phyloP scores from a whole-genome alignment of 176 grass and related monocot genomes.

The Tillandsia leiboldiana region DNA sequence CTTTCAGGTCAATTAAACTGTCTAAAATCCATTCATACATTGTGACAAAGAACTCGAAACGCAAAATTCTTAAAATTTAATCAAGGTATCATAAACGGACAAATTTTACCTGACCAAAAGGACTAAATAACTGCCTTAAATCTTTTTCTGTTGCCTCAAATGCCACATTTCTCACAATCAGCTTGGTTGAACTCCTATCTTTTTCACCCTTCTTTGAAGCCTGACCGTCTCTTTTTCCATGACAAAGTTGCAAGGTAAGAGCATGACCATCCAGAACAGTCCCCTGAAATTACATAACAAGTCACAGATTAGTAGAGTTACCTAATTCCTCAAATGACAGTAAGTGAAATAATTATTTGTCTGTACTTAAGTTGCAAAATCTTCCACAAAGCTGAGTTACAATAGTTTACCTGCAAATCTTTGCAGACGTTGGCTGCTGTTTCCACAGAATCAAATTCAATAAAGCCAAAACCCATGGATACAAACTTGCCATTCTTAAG shows the following conservation, averaged over 20 bases:
- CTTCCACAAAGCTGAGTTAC: background rate
- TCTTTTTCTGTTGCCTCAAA: constrained; percentile 91
- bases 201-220: constrained; percentile 52
- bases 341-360: constrained; percentile 6
- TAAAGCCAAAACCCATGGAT: constrained; percentile 93
- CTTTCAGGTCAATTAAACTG: too few relatives aligned
- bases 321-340: background rate
- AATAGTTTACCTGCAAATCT: constrained; percentile 60
- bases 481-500: constrained; percentile 83
- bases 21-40: too few relatives aligned
- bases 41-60: background rate
- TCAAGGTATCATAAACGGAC: background rate
- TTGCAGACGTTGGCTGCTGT: constrained; percentile 78
- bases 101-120: constrained; percentile 80
- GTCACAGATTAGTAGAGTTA: background rate
- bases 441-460: constrained; percentile 93
- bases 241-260: constrained; percentile 83
- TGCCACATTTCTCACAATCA: constrained; percentile 88
- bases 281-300: constrained; percentile 30
- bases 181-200: constrained; percentile 85
- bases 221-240: constrained; percentile 55
- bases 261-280: constrained; percentile 93
- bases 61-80: background rate
- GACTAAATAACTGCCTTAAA: constrained; percentile 75
- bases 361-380: background rate